Conservation (phyloP, 768 basidiomycete genomes). For the Dendrothele bispora region DNA sequence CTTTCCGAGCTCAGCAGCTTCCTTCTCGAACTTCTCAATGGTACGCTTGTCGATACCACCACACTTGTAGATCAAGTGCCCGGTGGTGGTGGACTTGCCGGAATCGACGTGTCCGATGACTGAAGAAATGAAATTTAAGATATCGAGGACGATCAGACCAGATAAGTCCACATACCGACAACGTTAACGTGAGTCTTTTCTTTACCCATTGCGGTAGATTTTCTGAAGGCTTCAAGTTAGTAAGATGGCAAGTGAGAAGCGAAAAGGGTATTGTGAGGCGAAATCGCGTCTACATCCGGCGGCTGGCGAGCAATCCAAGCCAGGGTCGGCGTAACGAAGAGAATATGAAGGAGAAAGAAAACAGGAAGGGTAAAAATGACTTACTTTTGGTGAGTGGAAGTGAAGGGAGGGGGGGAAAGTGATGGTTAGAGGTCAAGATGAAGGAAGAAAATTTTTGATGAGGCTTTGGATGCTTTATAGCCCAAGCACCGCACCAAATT, state of each 20-base stretch:
- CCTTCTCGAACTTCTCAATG: constrained; percentile 99
- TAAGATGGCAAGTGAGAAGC: constrained; percentile 28
- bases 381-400: constrained; percentile 34
- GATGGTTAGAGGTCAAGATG: constrained; percentile 43
- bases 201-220: constrained; percentile 80
- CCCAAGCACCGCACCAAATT: constrained; percentile 46
- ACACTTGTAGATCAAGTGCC: constrained; percentile 99
- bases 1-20: constrained; percentile 99
- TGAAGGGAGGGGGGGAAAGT: constrained; percentile 37
- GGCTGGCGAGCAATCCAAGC: no score
- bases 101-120: constrained; percentile 99
- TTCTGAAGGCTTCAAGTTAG: constrained; percentile 22
- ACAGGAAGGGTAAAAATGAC: constrained; percentile 22
- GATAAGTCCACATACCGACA: constrained; percentile 64
- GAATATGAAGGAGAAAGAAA: constrained; percentile 13
- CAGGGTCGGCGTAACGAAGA: not conserved
- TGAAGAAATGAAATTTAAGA: constrained; percentile 41
- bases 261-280: constrained; percentile 8
- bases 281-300: no score
- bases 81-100: constrained; percentile 99
- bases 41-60: constrained; percentile 99
- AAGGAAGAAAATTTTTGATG: constrained; percentile 36
- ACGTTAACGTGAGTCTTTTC: constrained; percentile 97
- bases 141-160: constrained; percentile 23
- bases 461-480: constrained; percentile 66